Percentiles rank a stretch among this genome's conserved stretches.
These are phyloP conservation scores for Ampelomyces quisqualis DNA, from an alignment of 2,329 filamentous ascomycete species.

Conservation along the genomic window DNA sequence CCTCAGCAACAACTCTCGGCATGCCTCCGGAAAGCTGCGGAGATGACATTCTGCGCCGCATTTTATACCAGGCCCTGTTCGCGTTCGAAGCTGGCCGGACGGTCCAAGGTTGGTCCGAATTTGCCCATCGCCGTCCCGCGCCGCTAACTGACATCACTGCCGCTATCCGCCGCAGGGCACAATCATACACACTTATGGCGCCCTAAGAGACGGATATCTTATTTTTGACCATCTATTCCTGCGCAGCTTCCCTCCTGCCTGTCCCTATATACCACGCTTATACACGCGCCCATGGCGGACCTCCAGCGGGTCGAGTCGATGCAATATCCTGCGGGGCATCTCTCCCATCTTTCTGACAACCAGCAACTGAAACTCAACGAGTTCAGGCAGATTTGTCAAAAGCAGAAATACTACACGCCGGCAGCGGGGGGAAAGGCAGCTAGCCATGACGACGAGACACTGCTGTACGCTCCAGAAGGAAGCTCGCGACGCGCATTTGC, in stretches of 20 bases:
- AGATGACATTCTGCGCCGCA: constrained; percentile 7
- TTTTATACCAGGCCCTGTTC: constrained; percentile 7
- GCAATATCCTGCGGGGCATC: constrained; percentile 73
- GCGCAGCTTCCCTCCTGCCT: no score
- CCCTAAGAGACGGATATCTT: constrained; percentile 18
- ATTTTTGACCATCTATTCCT: constrained; percentile 14
- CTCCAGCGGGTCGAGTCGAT: constrained; percentile 44
- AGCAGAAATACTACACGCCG: constrained; percentile 64
- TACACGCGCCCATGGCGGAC: constrained; percentile 32
- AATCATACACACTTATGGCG: constrained; percentile 29
- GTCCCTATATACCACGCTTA: constrained; percentile 2
- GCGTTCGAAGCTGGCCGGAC: constrained; percentile 12
- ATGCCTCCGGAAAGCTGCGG: constrained; percentile 20
- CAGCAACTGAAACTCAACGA: constrained; percentile 67
- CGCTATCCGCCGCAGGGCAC: constrained; percentile 28
- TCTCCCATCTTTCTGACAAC: constrained; percentile 70
- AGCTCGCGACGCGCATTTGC: constrained; percentile 8
- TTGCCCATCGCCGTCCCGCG: constrained; percentile 9
- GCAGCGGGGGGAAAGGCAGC: constrained; percentile 42
- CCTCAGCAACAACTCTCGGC: constrained; percentile 9
- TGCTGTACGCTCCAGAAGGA: constrained; percentile 57
- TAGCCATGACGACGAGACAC: constrained; percentile 71
- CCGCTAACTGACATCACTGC: constrained; percentile 31
- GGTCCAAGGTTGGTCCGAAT: constrained; percentile 22
- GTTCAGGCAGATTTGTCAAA: constrained; percentile 69